Base-by-base conservation (phyloP, 768 basidiomycete species). In the Mycena albidolilacea region DNA sequence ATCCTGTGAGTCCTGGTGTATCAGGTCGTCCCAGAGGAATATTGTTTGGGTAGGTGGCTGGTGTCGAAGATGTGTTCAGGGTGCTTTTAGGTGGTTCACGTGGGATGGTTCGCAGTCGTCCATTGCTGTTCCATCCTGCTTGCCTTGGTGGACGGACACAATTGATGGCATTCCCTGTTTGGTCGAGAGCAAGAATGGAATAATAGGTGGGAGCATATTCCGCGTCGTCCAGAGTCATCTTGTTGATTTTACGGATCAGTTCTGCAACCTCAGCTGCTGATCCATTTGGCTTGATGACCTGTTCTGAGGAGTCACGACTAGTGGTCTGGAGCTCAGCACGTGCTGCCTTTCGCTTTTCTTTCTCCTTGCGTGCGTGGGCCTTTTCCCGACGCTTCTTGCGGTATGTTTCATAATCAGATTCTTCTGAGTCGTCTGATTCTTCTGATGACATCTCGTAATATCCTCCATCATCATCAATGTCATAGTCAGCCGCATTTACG, bases 361-460 rank as follows among this genome's bases (percentile, higher is more conserved):
- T 48, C 30, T n/a, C 46, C 10, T 43, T 30, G 4, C 44, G 44
- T 7, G 48, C 7, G 2, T n/a, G 48, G 19, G 19, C 19, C 48
- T 50, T 50, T 14, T 50, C 48, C 7, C 15, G 2, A 7, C 6
- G 17, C n/a, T 50, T 50, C 48, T n/a, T 19, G 7, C 48, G 48
- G n/a, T 50, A 50, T 5, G 19, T n/a, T n/a, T 50, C 48, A 17
- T 50, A 50, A 10, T 50, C 63, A 17, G 58, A 41, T 10, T 58
- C 54, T 10, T 59, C 63, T n/a, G 58, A 41, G n/a, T 58, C 54
- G 5, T 59, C 64, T 17, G 30, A 37, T 7, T 55, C 69, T 11
- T 58, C 57, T 1, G 35, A 38, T 5, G 48, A 50, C 2, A 50
- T n/a, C 10, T 50, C 48, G 7, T 50, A n/a, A n/a, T 50, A n/a